Evolutionary conservation across 331 rosid genomes (phyloP).

Genomic region (Rhamnella rubrinervis): DNA sequence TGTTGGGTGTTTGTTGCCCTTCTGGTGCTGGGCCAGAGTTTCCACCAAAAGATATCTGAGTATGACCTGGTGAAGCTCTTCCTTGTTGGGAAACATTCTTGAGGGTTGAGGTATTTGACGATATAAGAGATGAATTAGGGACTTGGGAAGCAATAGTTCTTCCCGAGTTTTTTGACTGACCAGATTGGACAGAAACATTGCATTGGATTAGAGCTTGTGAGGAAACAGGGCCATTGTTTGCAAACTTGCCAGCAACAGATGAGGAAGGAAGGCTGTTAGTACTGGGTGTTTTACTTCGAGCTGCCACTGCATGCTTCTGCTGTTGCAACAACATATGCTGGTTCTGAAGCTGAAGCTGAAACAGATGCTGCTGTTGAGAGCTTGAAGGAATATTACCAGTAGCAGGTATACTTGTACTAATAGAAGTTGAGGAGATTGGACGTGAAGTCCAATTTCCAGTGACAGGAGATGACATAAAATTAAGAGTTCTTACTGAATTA

Average conservation of each 20-base stretch:
- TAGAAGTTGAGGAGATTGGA: slow-evolving; percentile 34
- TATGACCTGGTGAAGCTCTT: slow-evolving; percentile 48
- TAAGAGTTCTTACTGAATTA: slow-evolving; percentile 55
- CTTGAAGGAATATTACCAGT: slow-evolving; percentile 30
- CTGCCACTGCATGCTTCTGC: slow-evolving; percentile 38
- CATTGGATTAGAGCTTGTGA: slow-evolving; percentile 39
- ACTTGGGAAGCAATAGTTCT: slow-evolving; percentile 31
- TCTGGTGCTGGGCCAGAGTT: slow-evolving; percentile 38
- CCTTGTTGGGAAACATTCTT: slow-evolving; percentile 41
- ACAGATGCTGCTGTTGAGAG: slow-evolving; percentile 48
- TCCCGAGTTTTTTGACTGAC: slow-evolving; percentile 41
- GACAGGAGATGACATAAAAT: slow-evolving; percentile 47
- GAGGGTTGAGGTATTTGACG: slow-evolving; percentile 22
- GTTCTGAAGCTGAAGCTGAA: slow-evolving; percentile 44
- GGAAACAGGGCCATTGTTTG: slow-evolving; percentile 35
- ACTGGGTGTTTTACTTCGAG: slow-evolving; percentile 32
- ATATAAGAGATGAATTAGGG: slow-evolving; percentile 18
- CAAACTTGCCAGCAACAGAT: no score
- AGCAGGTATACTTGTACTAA: slow-evolving; percentile 36
- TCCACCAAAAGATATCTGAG: slow-evolving; percentile 69
- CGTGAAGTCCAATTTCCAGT: slow-evolving; percentile 49
- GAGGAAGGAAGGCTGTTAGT: no score
- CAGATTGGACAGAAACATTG: slow-evolving; percentile 38
- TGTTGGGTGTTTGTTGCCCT: slow-evolving; percentile 13
- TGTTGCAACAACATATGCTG: slow-evolving; percentile 49